These are phyloP conservation scores for Pestalotiopsis fici DNA, from an alignment of 2,329 filamentous ascomycete genomes.

Conservation along the genomic window DNA sequence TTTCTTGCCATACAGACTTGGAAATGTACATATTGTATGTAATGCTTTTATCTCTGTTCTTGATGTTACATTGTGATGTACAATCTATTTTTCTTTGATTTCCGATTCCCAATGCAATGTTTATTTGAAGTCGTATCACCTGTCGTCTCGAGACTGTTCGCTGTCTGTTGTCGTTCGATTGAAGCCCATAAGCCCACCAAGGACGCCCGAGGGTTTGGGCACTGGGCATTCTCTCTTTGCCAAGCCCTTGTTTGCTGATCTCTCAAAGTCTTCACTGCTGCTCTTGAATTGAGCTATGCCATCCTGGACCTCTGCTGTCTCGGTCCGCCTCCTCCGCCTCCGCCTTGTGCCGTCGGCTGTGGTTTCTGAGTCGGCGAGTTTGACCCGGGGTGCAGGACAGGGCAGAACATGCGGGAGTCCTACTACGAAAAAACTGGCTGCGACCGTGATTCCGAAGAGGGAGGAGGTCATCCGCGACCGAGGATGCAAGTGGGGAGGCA, in stretches of 20 bases:
- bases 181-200: constrained; percentile 77
- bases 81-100: constrained; percentile 8
- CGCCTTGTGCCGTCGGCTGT: constrained; percentile 31
- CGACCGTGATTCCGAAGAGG: constrained; percentile 90
- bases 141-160: constrained; percentile 8
- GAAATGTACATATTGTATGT: not conserved
- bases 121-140: not conserved
- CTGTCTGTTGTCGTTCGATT: constrained; percentile 34
- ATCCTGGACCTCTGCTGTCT: constrained; percentile 42
- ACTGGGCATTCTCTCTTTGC: constrained; percentile 79
- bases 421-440: constrained; percentile 89
- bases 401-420: constrained; percentile 87
- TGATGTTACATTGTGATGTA: constrained; percentile 10
- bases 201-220: constrained; percentile 80
- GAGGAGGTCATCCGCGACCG: constrained; percentile 91
- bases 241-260: constrained; percentile 34
- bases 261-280: constrained; percentile 34
- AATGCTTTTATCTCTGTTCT: not conserved
- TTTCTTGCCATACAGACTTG: not conserved
- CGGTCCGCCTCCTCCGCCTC: constrained; percentile 42
- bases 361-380: constrained; percentile 69
- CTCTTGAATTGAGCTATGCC: constrained; percentile 50
- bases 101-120: not conserved
- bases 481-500: constrained; percentile 90
- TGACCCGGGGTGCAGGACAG: constrained; percentile 78